Base-by-base conservation (phyloP, 108 stramenopile species). In the Mayamaea pseudoterrestris region DNA sequence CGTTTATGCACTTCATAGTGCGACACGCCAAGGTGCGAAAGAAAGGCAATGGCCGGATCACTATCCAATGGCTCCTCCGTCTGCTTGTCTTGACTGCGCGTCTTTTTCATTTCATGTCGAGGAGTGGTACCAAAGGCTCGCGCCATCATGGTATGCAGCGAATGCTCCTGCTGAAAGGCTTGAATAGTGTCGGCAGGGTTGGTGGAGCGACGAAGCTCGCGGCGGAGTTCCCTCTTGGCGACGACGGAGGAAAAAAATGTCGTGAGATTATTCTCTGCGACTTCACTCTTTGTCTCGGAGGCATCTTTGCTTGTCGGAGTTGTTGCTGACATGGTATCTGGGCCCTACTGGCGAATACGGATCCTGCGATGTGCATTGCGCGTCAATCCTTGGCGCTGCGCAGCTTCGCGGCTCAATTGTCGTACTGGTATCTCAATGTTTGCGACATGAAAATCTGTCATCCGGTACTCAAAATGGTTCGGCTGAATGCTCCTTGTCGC, bases 1-100 rank as follows among this genome's bases (percentile, higher is more conserved):
- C 83, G 83, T 41, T 73, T 68, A 50, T 90, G 83, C 12, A 83
- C 80, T 63, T 84, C 80, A 39, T 73, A 69, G 20, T 76, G 72
- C 28, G 76, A 69, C 2, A 90, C 73, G 7, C 80, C 78, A 30
- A 85, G 52, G 55, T 83, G 80, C 0, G 67, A 62, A 9, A 84
- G 53, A 63, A 90, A 90, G 35, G 62, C 74, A 26, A 90, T 47
- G 0, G 70, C 88, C 11, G 80, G 68, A 27, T 83, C 80, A 27
- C 80, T 78, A 63, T 84, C 87, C 35, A 84, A 57, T 26, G 80
- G 60, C 51, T 87, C 85, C 8, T 34, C 32, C 8, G 32, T 34
- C 8, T 34, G 8, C 8, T 34, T 34, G 9, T 11, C 8, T 34
- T 34, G 3, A 13, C 41, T n/a, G n/a, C n/a, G n/a, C n/a, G n/a